Evolutionary conservation across 2,329 filamentous ascomycete genomes (phyloP), one percentile per base, ranked within the genome.

Genomic region (Aspergillus arachidicola): DNA sequence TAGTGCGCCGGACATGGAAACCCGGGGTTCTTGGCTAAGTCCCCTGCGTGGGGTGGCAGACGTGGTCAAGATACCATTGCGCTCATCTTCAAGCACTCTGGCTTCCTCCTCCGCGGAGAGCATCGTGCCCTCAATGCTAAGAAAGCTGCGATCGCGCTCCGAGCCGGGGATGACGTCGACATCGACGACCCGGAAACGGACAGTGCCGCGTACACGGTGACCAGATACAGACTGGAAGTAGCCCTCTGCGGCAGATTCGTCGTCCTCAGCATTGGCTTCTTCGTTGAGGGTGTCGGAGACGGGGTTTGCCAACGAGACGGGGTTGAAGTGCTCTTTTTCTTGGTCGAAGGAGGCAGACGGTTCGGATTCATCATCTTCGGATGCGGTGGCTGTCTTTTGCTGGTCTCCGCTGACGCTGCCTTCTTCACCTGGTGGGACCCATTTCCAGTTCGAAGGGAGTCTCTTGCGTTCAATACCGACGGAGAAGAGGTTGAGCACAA

Each of bases 401-500:
- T 66, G 38, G 54, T 65, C 43, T 55, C 63, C 43, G 3, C 45
- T 63, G 61, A 53, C 48, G 48, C 43, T 61, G 63, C 62, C 69
- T 54, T 78, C 73, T 58, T 80, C 74, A n/a, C 78, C 80, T 10
- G 87, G 84, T 12, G 88, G 86, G 19, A 92, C 84, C 90, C 93
- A 98, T 65, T 82, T 87, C 95, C 94, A 99, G 28, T 86, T 85
- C 16, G 81, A 78, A 0, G 95, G 95, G 19, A 99, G 82, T 41
- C 92, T 85, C 64, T 86, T 87, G 26, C 89, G 85, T 71, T 94
- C 91, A 64, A 99, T 91, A 50, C 90, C 92, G 1, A 94, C 92
- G 69, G 95, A 96, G 84, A 98, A 98, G 68, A 93, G 87, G 76
- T 94, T 94, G 80, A 93, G 94, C 76, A 93, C 95, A 12, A 96